Percentiles rank a stretch among this genome's conserved stretches.
These are phyloP conservation scores for Starmerella scarabaei DNA, from an alignment of 805 yeast species.

Conservation along the genomic window DNA sequence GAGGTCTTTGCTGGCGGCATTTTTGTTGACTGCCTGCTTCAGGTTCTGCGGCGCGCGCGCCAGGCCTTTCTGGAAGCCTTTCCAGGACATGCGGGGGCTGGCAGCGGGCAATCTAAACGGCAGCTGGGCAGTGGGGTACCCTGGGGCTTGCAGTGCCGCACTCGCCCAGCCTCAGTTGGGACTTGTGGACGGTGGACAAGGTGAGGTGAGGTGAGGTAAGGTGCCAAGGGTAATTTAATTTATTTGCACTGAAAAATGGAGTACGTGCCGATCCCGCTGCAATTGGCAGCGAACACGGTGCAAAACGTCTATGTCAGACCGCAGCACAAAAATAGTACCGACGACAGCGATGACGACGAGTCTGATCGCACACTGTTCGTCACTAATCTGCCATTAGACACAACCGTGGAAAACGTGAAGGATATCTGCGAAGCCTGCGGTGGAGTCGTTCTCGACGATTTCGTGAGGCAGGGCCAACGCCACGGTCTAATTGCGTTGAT, in stretches of 20 bases:
- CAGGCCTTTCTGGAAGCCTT: slow-evolving; percentile 24
- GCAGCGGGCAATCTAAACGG: too few species aligned
- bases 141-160: too few species aligned
- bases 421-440: slow-evolving; percentile 42
- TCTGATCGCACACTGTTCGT: slow-evolving; percentile 46
- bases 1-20: slow-evolving; percentile 51
- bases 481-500: slow-evolving; percentile 59
- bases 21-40: slow-evolving; percentile 81
- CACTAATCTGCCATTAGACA: slow-evolving; percentile 59
- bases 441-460: slow-evolving; percentile 28
- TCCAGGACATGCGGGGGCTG: slow-evolving; percentile 21
- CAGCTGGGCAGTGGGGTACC: too few species aligned
- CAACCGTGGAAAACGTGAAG: slow-evolving; percentile 41
- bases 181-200: too few species aligned
- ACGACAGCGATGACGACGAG: slow-evolving; percentile 27
- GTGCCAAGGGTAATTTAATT: neutral
- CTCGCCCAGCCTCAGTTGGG: too few species aligned
- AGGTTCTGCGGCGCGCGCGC: slow-evolving; percentile 72
- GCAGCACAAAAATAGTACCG: slow-evolving; percentile 12
- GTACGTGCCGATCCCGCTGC: slow-evolving; percentile 18
- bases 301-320: slow-evolving; percentile 21
- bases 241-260: slow-evolving; percentile 3
- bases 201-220: too few species aligned
- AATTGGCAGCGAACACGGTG: slow-evolving; percentile 9
- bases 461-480: slow-evolving; percentile 27